A percentile compares a stretch with the other conserved stretches of the same genome.
These are phyloP conservation scores for Fusarium nurragi DNA, from an alignment of 2,329 filamentous ascomycete species.

Conservation along the genomic window DNA sequence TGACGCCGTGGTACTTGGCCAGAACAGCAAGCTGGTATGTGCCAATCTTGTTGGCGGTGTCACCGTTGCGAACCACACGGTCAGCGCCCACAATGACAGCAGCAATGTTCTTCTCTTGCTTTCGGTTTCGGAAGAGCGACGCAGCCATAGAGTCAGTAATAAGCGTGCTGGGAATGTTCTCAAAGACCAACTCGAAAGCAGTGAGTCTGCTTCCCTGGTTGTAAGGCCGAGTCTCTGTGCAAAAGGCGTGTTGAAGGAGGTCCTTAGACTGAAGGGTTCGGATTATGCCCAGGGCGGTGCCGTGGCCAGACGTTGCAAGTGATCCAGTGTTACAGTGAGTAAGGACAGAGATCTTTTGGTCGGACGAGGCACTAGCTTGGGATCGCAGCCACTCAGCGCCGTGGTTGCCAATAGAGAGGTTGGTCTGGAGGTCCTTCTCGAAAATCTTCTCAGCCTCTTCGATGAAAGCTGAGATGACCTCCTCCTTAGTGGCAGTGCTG, in stretches of 20 bases:
- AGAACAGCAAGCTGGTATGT: constrained; percentile 94
- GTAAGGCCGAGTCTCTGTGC: constrained; percentile 96
- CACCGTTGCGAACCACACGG: constrained; percentile 93
- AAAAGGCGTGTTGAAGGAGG: constrained; percentile 84
- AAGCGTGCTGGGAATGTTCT: constrained; percentile 88
- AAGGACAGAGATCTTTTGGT: constrained; percentile 75
- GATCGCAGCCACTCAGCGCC: constrained; percentile 84
- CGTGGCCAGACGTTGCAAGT: constrained; percentile 96
- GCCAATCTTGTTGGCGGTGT: constrained; percentile 98
- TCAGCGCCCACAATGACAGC: constrained; percentile 96
- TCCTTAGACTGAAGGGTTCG: constrained; percentile 76
- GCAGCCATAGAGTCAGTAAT: constrained; percentile 98
- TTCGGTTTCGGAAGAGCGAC: constrained; percentile 75
- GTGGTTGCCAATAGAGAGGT: constrained; percentile 82
- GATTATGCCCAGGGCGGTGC: constrained; percentile 93
- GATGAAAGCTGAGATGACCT: constrained; percentile 77
- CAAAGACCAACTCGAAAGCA: constrained; percentile 95
- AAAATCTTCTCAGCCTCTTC: constrained; percentile 86
- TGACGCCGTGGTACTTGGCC: constrained; percentile 85
- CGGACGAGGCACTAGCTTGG: constrained; percentile 60
- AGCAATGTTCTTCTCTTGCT: constrained; percentile 72
- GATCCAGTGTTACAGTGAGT: constrained; percentile 99
- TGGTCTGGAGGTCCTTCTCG: constrained; percentile 85
- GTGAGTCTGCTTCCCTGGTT: constrained; percentile 97
- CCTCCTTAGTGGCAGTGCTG: constrained; percentile 53